Evolutionary conservation across 208 protist species (phyloP), one percentile per base, ranked within the genome.

Genomic region (Crithidia acanthocephali): DNA sequence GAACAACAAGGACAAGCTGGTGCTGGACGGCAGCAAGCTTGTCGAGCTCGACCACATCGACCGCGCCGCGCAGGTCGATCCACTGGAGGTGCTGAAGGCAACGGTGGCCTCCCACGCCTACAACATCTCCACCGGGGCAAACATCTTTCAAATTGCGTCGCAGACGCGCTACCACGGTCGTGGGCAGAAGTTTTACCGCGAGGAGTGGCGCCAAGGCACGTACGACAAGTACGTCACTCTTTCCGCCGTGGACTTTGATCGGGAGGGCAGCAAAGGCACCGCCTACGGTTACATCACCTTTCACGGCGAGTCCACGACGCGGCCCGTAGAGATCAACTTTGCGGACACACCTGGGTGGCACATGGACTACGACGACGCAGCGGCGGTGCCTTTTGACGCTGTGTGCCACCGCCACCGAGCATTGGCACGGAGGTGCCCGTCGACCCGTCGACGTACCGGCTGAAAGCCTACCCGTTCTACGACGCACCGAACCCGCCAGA

Each of bases 171-270:
- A 84, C 59, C 79, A 94, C 67, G 92, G 84, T 23, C 69, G 92
- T 18, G 92, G 92, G 3, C 88, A 95, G 68, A 72, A 78, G 22
- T 90, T 96, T 68, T 93, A 85, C 71, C 89, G 92, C 56, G 88
- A 86, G 60, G 92, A 96, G 67, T 96, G 92, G 90, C 83, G 81
- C 50, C 89, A 94, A 55, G 92, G 92, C 11, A 96, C 90, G 16
- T 96, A 95, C 64, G 89, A 96, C 42, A 96, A 96, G 80, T 86
- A 92, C 72, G 40, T 96, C 13, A 96, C 92, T 0, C 84, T 96
- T 27, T 82, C 87, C 45, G 80, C 87, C 20, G 86, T 96, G 51
- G 87, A 96, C 45, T 92, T 94, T 70, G 71, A 84, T 32, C 80
- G 89, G 9, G 86, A 94, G 56, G 88, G 87, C 32, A 89, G 74